Conservation (phyloP, 2,329 filamentous ascomycete species). For the Colletotrichum lupini region DNA sequence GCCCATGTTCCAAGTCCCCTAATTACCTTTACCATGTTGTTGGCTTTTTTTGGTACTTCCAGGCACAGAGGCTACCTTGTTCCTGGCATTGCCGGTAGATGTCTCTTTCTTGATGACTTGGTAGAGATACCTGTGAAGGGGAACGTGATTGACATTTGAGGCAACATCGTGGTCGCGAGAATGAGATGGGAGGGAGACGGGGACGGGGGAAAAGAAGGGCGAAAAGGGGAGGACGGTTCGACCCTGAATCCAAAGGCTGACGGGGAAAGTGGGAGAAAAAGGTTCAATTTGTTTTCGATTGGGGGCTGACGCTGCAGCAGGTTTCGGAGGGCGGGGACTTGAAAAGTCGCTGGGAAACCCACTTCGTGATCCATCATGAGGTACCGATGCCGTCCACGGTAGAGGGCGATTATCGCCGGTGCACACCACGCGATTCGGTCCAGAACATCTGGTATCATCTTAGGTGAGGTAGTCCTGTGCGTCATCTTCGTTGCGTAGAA, state of each 20-base stretch:
- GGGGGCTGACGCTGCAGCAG: not conserved
- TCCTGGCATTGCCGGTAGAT: not conserved
- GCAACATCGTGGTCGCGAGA: too few species aligned
- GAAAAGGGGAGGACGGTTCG: not conserved
- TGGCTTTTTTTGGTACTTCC: not conserved
- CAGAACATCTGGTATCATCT: too few species aligned
- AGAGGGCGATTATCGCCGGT: too few species aligned
- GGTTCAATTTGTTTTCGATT: not conserved
- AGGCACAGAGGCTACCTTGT: not conserved
- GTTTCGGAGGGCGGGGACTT: not conserved
- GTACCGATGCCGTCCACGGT: not conserved
- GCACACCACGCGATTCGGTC: not conserved
- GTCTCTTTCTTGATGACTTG: not conserved
- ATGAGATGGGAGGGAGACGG: not conserved
- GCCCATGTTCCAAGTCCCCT: not conserved
- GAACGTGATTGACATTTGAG: too few species aligned
- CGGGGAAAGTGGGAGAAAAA: not conserved
- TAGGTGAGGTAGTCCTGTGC: too few species aligned
- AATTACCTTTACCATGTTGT: not conserved
- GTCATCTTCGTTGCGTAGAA: too few species aligned
- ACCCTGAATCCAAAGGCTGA: not conserved
- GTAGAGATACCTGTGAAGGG: too few species aligned
- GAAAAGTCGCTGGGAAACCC: not conserved
- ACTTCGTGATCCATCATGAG: not conserved
- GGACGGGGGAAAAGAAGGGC: not conserved